Evolutionary conservation across 805 yeast genomes (phyloP).

Genomic region (Candida qinlingensis): DNA sequence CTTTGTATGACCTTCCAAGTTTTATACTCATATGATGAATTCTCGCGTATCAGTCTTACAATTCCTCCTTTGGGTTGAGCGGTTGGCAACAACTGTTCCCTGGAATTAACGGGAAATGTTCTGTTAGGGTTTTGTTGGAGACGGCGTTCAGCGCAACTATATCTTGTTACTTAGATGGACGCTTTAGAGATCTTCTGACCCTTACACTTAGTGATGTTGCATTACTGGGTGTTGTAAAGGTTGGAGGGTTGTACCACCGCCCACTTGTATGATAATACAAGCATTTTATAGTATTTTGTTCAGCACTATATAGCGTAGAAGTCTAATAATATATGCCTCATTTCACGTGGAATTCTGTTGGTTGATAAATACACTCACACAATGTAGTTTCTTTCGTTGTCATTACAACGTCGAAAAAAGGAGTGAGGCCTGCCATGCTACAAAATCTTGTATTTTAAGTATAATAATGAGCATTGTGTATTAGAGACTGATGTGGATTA

Average conservation of each 20-base stretch:
- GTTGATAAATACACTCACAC: too few species aligned
- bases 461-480: too few species aligned
- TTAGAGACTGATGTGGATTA: too few species aligned
- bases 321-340: too few species aligned
- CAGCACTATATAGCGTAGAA: too few species aligned
- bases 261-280: too few species aligned
- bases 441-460: too few species aligned
- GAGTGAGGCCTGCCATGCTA: too few species aligned
- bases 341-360: too few species aligned
- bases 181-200: slow-evolving; percentile 27
- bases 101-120: slow-evolving; percentile 14
- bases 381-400: too few species aligned
- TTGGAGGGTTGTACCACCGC: slow-evolving; percentile 2
- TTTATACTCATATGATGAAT: slow-evolving; percentile 29
- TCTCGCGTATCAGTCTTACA: slow-evolving; percentile 26
- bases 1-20: slow-evolving; percentile 28
- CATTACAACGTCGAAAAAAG: too few species aligned
- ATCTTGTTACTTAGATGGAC: slow-evolving; percentile 27
- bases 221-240: background rate
- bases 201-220: slow-evolving; percentile 1
- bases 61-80: slow-evolving; percentile 25
- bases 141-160: slow-evolving; percentile 26
- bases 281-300: too few species aligned
- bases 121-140: slow-evolving; percentile 26
- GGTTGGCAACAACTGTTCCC: slow-evolving; percentile 14